Base-by-base conservation (phyloP, 495 filamentous ascomycete genomes). In the Mytilinidion resinicola region DNA sequence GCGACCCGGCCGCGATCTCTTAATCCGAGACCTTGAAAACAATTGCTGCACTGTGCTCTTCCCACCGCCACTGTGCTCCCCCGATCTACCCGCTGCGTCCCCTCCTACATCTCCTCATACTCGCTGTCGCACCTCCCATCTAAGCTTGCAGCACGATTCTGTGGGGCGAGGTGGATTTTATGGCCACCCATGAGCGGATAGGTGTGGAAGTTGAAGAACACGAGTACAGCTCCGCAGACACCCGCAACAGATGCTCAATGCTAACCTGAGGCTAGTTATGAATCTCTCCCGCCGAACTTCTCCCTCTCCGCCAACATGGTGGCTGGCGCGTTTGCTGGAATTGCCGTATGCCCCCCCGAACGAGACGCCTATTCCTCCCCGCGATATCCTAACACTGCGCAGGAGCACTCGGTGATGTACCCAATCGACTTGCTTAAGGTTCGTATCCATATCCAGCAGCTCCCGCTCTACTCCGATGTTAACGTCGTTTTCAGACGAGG, bases 401-500 rank as follows among this genome's bases (percentile, higher is more conserved):
- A 75, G 73, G 87, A 92, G 74, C 90, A 92, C 72, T 92, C 91
- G 51, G 90, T 95, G 61, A 96, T 99, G 93, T 99, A 99, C 66
- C 93, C 93, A 9, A 87, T 99, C 62, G 93, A 99, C 76, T 83
- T 96, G 61, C 85, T 99, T 57, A 99, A 99, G 85, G 95, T 96
- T 77, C 73, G 81, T 70, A 55, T 19, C 53, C 64, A 55, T 19
- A 61, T 56, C 15, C 38, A 12, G 6, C 14, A 39, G 15, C 9
- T 17, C 35, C 42, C 38, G 11, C 19, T 51, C 43, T 9, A 56
- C 65, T 60, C 70, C 55, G 34, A 52, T 65, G 50, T 60, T 65
- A 53, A 61, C 36, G 66, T 17, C 53, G 38, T 30, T 38, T 57
- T 35, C 70, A 97, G 93, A 98, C 93, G 33, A 88, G 93, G 65